A percentile compares a stretch with the other conserved stretches of the same genome.
Conservation (phyloP, 805 yeast species). For the Pichia membranifaciens region DNA sequence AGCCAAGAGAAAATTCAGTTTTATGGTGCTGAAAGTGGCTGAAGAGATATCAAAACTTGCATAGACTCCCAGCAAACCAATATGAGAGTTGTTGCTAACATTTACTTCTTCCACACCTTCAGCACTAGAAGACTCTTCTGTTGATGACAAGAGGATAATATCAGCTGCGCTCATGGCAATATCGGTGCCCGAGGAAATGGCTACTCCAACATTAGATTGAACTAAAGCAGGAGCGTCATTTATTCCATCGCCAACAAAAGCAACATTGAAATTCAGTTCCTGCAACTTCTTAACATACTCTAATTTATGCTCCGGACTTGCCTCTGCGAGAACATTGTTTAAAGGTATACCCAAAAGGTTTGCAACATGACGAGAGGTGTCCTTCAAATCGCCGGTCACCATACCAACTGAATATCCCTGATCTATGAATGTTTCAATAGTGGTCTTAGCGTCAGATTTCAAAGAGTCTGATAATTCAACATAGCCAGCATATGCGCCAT, state of each 20-base stretch:
- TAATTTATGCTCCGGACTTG: conserved; percentile 74
- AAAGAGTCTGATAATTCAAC: conserved; percentile 63
- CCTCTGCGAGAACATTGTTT: conserved; percentile 64
- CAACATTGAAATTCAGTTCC: conserved; percentile 43
- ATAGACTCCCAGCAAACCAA: conserved; percentile 37
- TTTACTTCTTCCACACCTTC: background rate
- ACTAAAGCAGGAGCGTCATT: conserved; percentile 97
- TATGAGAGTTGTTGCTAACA: conserved; percentile 6
- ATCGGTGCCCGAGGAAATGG: conserved; percentile 89
- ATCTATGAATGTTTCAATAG: conserved; percentile 47
- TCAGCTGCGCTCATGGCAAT: conserved; percentile 97
- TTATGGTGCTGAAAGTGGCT: conserved; percentile 66
- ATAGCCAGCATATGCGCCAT: conserved; percentile 55
- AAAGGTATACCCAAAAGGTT: conserved; percentile 57
- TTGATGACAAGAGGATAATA: conserved; percentile 60
- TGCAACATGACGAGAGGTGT: conserved; percentile 63
- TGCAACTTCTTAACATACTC: conserved; percentile 57
- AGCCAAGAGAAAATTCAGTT: conserved; percentile 83
- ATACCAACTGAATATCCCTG: conserved; percentile 64
- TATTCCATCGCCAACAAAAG: conserved; percentile 96
- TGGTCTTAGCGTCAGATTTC: conserved; percentile 57
- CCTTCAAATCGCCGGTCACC: conserved; percentile 81
- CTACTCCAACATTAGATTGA: conserved; percentile 82
- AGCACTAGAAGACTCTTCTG: background rate
- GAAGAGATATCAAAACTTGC: conserved; percentile 64